phyloP scores from a whole-genome alignment of 805 yeast genomes.

The Metschnikowia borealis region DNA sequence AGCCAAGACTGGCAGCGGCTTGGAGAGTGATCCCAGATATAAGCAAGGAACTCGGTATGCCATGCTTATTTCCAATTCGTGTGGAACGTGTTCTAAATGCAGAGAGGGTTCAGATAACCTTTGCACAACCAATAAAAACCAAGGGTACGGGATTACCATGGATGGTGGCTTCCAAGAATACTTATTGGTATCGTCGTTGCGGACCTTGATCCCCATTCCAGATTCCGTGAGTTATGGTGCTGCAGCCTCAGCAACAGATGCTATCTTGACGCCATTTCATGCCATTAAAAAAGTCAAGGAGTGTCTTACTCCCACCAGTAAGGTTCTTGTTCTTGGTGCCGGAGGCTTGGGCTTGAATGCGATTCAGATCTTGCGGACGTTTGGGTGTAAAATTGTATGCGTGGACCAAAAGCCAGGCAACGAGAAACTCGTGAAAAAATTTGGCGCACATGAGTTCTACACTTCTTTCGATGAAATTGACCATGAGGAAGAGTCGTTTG shows the following conservation, averaged over 20 bases:
- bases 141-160: conserved; percentile 32
- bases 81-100: conserved; percentile 35
- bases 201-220: conserved; percentile 36
- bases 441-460: conserved; percentile 43
- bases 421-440: conserved; percentile 23
- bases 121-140: conserved; percentile 18
- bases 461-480: conserved; percentile 24
- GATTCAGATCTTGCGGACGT: conserved; percentile 33
- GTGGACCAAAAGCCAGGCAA: conserved; percentile 23
- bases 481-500: conserved; percentile 34
- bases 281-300: conserved; percentile 35
- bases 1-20: conserved; percentile 27
- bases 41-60: conserved; percentile 29
- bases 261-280: conserved; percentile 41
- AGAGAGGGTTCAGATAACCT: conserved; percentile 32
- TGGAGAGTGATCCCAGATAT: conserved; percentile 22
- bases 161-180: conserved; percentile 44
- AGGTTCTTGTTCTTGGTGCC: conserved; percentile 37
- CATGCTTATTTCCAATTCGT: conserved; percentile 26
- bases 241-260: conserved; percentile 42
- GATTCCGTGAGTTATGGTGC: conserved; percentile 35
- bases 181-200: conserved; percentile 32
- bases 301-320: conserved; percentile 28
- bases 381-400: conserved; percentile 32
- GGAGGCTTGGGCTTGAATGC: conserved; percentile 45